These are phyloP conservation scores for Sugiyamaella paludigena DNA, from an alignment of 1,139 yeast species.

Conservation along the genomic window DNA sequence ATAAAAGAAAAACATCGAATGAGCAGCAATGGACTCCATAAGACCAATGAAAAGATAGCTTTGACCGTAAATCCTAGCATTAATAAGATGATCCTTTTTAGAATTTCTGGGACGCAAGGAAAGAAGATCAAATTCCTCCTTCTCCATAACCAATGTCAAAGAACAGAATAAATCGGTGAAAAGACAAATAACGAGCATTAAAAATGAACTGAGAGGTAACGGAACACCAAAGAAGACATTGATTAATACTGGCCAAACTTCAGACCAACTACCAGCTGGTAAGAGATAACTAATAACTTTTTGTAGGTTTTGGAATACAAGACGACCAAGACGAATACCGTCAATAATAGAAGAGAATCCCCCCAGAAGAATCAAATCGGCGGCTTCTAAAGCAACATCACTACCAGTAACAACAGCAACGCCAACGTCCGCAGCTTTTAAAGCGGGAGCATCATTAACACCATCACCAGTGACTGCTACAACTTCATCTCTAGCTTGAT, in stretches of 20 bases:
- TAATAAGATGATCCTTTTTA: conserved; percentile 46
- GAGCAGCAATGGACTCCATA: conserved; percentile 44
- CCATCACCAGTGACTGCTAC: conserved; percentile 57
- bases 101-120: conserved; percentile 46
- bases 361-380: conserved; percentile 49
- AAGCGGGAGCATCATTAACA: conserved; percentile 52
- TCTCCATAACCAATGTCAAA: conserved; percentile 47
- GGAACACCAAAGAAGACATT: conserved; percentile 52
- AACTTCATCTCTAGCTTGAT: conserved; percentile 44
- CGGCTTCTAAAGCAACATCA: conserved; percentile 57
- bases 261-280: conserved; percentile 57
- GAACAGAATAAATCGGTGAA: conserved; percentile 50
- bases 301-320: conserved; percentile 51
- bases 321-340: conserved; percentile 44
- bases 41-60: conserved; percentile 49
- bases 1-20: conserved; percentile 45
- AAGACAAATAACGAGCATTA: conserved; percentile 49
- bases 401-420: conserved; percentile 52
- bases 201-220: conserved; percentile 49
- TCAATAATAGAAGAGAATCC: conserved; percentile 47
- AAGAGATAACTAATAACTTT: conserved; percentile 51
- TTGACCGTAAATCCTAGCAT: conserved; percentile 44
- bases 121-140: conserved; percentile 46
- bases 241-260: conserved; percentile 52
- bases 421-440: conserved; percentile 53